phyloP scores from a whole-genome alignment of 495 filamentous ascomycete genomes.

The Hyaloscypha variabilis region DNA sequence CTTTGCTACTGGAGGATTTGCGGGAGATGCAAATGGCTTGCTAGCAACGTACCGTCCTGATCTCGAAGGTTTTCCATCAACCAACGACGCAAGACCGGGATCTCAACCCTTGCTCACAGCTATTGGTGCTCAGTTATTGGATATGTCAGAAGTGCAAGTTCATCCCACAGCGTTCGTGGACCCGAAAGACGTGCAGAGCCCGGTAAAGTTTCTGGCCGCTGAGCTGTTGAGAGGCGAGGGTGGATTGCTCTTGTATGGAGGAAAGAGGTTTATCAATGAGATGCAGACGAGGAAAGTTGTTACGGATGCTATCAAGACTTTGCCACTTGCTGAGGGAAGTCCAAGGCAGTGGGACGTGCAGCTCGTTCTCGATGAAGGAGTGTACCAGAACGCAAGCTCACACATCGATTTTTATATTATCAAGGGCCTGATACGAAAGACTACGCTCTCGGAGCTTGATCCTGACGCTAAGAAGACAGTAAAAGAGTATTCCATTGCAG shows the following conservation, averaged over 20 bases:
- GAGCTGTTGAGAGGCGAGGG: conserved; percentile 62
- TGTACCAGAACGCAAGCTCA: conserved; percentile 46
- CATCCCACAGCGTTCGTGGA: conserved; percentile 77
- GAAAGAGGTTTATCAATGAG: conserved; percentile 59
- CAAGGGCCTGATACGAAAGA: conserved; percentile 57
- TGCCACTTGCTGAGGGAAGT: conserved; percentile 26
- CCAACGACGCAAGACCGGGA: conserved; percentile 57
- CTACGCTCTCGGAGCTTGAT: conserved; percentile 51
- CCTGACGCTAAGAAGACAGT: conserved; percentile 42
- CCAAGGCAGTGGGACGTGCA: conserved; percentile 55
- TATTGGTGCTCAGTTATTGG: conserved; percentile 52
- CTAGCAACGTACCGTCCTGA: conserved; percentile 57
- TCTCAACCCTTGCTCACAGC: conserved; percentile 47
- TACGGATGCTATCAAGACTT: conserved; percentile 47
- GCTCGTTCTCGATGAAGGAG: conserved; percentile 60
- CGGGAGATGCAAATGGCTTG: conserved; percentile 56
- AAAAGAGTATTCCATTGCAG: conserved; percentile 46
- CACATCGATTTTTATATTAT: conserved; percentile 62
- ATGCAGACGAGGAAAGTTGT: conserved; percentile 55
- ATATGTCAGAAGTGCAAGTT: conserved; percentile 61
- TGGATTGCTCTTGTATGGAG: conserved; percentile 49
- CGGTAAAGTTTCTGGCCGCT: conserved; percentile 62
- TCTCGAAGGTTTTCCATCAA: conserved; percentile 57
- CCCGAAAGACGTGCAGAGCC: conserved; percentile 44
- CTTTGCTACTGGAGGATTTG: conserved; percentile 61